Evolutionary conservation across 108 stramenopile species (phyloP), one percentile per base, ranked within the genome.

Genomic region (Cyclostephanos invisitatus): DNA sequence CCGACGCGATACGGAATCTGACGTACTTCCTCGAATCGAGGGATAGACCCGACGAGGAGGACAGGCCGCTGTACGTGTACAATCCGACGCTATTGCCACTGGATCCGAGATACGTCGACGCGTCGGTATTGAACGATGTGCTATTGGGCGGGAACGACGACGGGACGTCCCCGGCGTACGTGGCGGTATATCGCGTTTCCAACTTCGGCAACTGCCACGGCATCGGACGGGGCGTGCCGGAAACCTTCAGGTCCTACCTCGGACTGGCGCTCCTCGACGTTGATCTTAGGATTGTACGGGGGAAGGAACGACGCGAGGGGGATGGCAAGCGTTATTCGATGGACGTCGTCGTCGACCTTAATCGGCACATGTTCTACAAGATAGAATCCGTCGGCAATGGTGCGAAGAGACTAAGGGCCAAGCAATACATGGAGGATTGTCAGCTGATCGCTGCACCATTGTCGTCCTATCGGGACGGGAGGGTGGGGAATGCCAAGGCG

Each of bases 181-280:
- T 78, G 24, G 82, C 68, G 28, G 73, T 63, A 0, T 83, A 70
- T 35, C 68, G 82, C 15, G 67, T 77, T 10, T 83, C 74, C 18
- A 83, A 75, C 27, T 76, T 77, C 54, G 75, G 70, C 20, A 78
- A 78, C 53, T 83, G 82, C 38, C 77, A 78, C 50, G 82, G 82
- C 11, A 66, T 73, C 4, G 80, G 82, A 28, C 48, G 64, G 12
- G 74, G 81, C n/a, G 44, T 64, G 29, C 74, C 81, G 21, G 25
- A 47, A 32, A 74, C 64, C 8, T 83, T 64, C 64, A 25, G 49
- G 18, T 77, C 77, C 36, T 83, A 74, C 36, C 17, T 83, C 15
- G 82, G 75, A 42, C 18, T 83, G 11, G 77, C 82, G 46, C 64
- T 83, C 25, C 68, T 83, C 18, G 82, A 83, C 54, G n/a, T 8